phyloP scores from a whole-genome alignment of 1,284 basidiomycete species.

The Fomitopsis palustris region DNA sequence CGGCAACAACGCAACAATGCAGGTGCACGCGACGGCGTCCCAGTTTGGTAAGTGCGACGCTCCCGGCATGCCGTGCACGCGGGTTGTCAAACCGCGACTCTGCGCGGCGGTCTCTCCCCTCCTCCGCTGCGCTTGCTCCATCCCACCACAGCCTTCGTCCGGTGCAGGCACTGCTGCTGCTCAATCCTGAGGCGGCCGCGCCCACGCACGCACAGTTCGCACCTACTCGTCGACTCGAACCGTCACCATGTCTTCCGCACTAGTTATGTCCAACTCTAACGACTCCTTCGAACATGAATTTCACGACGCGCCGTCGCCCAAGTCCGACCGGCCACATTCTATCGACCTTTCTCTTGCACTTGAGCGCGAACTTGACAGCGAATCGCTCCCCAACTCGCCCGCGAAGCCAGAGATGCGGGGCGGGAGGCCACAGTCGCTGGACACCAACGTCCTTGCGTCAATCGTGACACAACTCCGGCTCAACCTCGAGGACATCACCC shows the following conservation, averaged over 20 bases:
- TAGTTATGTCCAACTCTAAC: constrained; percentile 9
- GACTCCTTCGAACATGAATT: constrained; percentile 5
- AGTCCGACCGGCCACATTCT: constrained; percentile 46
- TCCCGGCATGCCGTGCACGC: background rate
- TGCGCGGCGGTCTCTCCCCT: background rate
- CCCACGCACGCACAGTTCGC: background rate
- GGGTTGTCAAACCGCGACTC: constrained; percentile 1
- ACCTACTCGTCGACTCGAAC: background rate
- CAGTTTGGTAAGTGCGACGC: background rate
- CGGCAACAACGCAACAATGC: background rate
- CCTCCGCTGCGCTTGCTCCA: background rate
- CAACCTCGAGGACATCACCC: constrained; percentile 56
- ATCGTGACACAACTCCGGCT: constrained; percentile 66
- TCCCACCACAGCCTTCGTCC: constrained; percentile 2
- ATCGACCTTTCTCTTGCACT: constrained; percentile 76
- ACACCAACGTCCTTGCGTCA: constrained; percentile 71
- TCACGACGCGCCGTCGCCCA: constrained; percentile 7
- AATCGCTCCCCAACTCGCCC: constrained; percentile 45
- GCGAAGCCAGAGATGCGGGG: constrained; percentile 8
- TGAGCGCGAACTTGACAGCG: constrained; percentile 68
- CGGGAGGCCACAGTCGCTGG: constrained; percentile 52
- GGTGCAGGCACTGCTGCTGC: constrained; percentile 4
- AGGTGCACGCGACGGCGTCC: background rate
- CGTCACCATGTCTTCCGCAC: constrained; percentile 19
- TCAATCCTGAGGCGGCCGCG: background rate